Conservation (phyloP, 148 eudicot species). For the Talinum fruticosum region DNA sequence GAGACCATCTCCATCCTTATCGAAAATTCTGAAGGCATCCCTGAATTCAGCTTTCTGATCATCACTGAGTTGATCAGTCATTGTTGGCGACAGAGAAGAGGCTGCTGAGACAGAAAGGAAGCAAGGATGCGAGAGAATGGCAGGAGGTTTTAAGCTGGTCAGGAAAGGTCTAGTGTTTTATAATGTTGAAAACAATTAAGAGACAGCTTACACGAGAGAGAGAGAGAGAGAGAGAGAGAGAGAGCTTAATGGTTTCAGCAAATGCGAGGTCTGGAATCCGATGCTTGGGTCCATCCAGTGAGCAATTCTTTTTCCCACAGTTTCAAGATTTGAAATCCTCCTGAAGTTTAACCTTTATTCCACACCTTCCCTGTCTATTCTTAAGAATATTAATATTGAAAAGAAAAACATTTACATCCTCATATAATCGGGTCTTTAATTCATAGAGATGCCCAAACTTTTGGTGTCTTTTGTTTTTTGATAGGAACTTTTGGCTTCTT, state of each 20-base stretch:
- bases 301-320: slow-evolving; percentile 9
- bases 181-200: neutral
- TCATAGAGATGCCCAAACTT: too few species aligned
- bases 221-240: too few species aligned
- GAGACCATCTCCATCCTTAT: slow-evolving; percentile 54
- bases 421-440: too few species aligned
- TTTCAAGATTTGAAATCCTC: neutral
- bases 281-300: slow-evolving; percentile 16
- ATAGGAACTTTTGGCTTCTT: too few species aligned
- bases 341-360: neutral
- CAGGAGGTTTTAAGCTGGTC: neutral
- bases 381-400: neutral
- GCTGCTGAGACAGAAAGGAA: neutral
- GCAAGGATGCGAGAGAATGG: neutral
- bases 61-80: slow-evolving; percentile 48
- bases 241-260: too few species aligned
- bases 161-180: neutral
- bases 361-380: neutral
- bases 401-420: too few species aligned
- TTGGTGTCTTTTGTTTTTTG: too few species aligned
- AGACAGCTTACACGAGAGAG: too few species aligned
- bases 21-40: slow-evolving; percentile 49
- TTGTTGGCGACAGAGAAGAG: slow-evolving; percentile 7
- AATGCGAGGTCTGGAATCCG: slow-evolving; percentile 13
- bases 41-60: slow-evolving; percentile 53